Base-by-base conservation (phyloP, 192 early-diverging fungal genomes). In the Geranomyces variabilis region DNA sequence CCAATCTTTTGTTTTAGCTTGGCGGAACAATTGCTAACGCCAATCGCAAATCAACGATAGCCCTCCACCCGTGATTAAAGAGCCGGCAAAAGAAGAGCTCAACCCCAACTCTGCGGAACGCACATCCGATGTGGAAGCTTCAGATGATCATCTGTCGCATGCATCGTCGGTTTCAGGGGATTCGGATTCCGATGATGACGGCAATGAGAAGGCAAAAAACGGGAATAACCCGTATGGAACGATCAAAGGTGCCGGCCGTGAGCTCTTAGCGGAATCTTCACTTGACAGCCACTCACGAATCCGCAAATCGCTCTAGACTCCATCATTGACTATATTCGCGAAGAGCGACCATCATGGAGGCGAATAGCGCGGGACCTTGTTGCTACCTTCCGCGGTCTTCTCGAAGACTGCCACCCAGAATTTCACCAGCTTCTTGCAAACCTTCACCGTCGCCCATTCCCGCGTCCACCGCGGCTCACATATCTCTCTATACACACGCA, bases 321-420 rank as follows among this genome's bases (percentile, higher is more conserved):
- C 8, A 75, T 77, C 22, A 30, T 26, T 21, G 71, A 69, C 9
- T 80, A 80, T 72, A 77, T 82, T 36, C 31, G 63, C 22, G 62
- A 74, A 24, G 61, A 71, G 17, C 31, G 43, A 3, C 81, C 81
- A 8, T 70, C 60, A n/a, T 83, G 81, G 81, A 28, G 62, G n/a
- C 65, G 66, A 26, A 68, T 70, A 53, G 76, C 75, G 0, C 59
- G 65, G 53, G 45, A 65, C 1, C 62, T 61, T 9, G 76, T 78
- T 22, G 12, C 62, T 12, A 17, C 49, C 1, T 83, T 83, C 34
- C 44, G 51, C 5, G 19, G 13, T 17, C 21, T 78, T 0, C 44
- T 80, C 14, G 14, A 48, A 8, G 22, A 69, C 8, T 28, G 75
- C 34, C 60, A 67, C 61, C 81, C 78, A 1, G 47, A 63, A 15